A percentile compares a stretch with the other conserved stretches of the same genome.
phyloP scores from a whole-genome alignment of 2,329 filamentous ascomycete genomes.

The Trichoderma brevicompactum region DNA sequence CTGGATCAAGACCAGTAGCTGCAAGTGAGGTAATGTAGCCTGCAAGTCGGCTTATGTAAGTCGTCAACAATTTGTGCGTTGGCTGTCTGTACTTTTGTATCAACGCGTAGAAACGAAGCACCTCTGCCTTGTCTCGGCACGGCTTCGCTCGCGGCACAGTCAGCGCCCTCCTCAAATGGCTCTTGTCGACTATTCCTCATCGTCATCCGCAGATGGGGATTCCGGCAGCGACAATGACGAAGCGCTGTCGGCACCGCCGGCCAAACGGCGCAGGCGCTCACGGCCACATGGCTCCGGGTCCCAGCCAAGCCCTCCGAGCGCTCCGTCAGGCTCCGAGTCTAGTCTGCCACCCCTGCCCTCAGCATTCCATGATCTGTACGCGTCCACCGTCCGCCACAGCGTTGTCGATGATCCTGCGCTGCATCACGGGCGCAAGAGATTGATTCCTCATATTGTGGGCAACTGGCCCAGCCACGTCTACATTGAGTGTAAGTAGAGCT shows the following conservation, averaged over 20 bases:
- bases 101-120: background rate
- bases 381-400: conserved; percentile 76
- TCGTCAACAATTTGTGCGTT: too few species aligned
- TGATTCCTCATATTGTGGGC: conserved; percentile 81
- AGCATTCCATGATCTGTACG: conserved; percentile 87
- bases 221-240: conserved; percentile 35
- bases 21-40: background rate
- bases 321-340: conserved; percentile 28
- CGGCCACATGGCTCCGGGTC: conserved; percentile 17
- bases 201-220: conserved; percentile 32
- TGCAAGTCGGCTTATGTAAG: conserved; percentile 10
- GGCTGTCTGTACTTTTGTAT: too few species aligned
- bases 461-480: conserved; percentile 95
- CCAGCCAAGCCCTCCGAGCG: conserved; percentile 4
- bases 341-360: conserved; percentile 74
- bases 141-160: background rate
- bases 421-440: conserved; percentile 82
- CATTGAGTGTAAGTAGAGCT: conserved; percentile 72
- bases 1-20: background rate
- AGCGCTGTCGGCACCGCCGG: conserved; percentile 40
- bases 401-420: conserved; percentile 80
- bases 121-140: background rate
- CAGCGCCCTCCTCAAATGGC: conserved; percentile 52
- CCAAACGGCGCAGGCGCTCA: conserved; percentile 43
- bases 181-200: conserved; percentile 69